Evolutionary conservation across 352 stramenopile species (phyloP), one percentile per base, ranked within the genome.

Genomic region (Pythium graminicola): DNA sequence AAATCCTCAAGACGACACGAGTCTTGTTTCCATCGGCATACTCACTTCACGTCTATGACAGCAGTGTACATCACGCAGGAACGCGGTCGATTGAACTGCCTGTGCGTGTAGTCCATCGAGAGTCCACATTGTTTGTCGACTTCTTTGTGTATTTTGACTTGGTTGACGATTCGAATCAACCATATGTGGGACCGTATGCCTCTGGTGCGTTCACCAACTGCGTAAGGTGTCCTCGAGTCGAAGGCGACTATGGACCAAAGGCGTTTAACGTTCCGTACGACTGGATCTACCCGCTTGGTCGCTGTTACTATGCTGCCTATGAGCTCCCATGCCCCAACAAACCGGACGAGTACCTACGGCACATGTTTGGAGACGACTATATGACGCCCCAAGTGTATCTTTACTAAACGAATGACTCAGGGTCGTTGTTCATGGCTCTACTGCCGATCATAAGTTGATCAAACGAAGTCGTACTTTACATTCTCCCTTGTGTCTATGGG

Each of bases 371-470:
- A 26, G 14, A 51, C 1, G 8, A 57, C 26, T 65, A 59, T 38
- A 60, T 63, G 60, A 52, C 29, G 29, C 57, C 48, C 16, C 6
- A 50, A 17, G 45, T 60, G 32, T 60, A 38, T 17, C 54, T 27
- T 2, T 61, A 55, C 31, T 55, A 50, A 51, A 29, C 17, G n/a
- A 10, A 26, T 35, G 84, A 43, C 69, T 94, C 19, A 79, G 92
- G 53, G 48, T 54, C 14, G 65, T n/a, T n/a, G n/a, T n/a, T n/a
- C n/a, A n/a, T n/a, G n/a, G n/a, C n/a, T n/a, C n/a, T n/a, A n/a
- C n/a, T n/a, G n/a, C n/a, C n/a, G n/a, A n/a, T n/a, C n/a, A n/a
- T n/a, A n/a, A n/a, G n/a, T n/a, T n/a, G n/a, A n/a, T n/a, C n/a
- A n/a, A n/a, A n/a, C n/a, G n/a, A n/a, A 28, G 17, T 9, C 27